phyloP scores from a whole-genome alignment of 1,139 yeast genomes.

The Nakaseomyces glabratus region DNA sequence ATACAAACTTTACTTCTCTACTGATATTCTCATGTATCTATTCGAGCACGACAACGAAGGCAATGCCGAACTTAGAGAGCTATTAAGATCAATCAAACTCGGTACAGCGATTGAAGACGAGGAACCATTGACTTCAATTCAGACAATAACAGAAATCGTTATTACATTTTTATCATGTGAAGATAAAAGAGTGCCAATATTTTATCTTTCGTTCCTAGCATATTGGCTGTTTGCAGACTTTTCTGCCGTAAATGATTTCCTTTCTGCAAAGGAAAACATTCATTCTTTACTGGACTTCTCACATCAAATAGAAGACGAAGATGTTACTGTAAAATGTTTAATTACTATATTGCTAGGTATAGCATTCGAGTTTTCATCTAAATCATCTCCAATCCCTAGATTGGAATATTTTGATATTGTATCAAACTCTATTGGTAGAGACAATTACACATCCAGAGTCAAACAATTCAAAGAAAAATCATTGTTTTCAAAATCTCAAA shows the following conservation, averaged over 20 bases:
- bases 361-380: conserved; percentile 71
- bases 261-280: conserved; percentile 56
- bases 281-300: conserved; percentile 62
- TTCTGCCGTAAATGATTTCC: conserved; percentile 65
- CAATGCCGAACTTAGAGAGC: conserved; percentile 29
- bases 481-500: conserved; percentile 49
- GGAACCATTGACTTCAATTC: conserved; percentile 66
- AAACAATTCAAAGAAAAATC: conserved; percentile 60
- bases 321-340: conserved; percentile 64
- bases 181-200: conserved; percentile 72
- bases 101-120: conserved; percentile 63
- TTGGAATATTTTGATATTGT: conserved; percentile 54
- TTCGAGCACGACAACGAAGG: conserved; percentile 44
- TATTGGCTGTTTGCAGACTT: conserved; percentile 75
- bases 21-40: conserved; percentile 53
- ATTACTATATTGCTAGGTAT: conserved; percentile 66
- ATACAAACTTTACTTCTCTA: conserved; percentile 79
- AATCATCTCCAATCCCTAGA: conserved; percentile 62
- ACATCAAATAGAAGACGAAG: conserved; percentile 51
- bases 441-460: conserved; percentile 66
- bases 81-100: conserved; percentile 47
- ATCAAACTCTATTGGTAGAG: conserved; percentile 58
- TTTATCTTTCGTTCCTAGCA: conserved; percentile 67
- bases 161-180: conserved; percentile 52
- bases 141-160: conserved; percentile 70